Conservation (phyloP, 192 early-diverging fungal species). For the Backusella macrospora region DNA sequence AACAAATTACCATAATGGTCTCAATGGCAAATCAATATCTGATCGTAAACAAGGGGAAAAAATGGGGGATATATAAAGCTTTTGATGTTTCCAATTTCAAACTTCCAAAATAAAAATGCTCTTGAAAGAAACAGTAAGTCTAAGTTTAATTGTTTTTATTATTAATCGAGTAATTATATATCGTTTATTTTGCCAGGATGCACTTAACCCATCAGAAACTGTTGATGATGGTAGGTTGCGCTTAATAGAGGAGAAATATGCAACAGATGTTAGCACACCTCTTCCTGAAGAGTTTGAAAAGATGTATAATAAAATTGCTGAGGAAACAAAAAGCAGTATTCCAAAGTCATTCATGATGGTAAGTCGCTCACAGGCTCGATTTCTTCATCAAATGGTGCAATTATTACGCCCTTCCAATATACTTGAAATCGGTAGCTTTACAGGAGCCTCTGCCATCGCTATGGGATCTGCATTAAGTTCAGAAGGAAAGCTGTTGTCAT, state of each 20-base stretch:
- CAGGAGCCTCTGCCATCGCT: slow-evolving; percentile 63
- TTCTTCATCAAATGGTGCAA: slow-evolving; percentile 53
- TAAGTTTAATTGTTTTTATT: too few species aligned
- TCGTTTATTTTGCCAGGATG: too few species aligned
- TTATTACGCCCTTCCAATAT: slow-evolving; percentile 55
- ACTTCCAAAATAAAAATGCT: too few species aligned
- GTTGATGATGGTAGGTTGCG: slow-evolving; percentile 11
- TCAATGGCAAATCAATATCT: too few species aligned
- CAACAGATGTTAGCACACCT: slow-evolving; percentile 1
- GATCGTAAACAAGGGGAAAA: too few species aligned
- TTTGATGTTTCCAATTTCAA: too few species aligned
- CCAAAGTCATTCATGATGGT: slow-evolving; percentile 35
- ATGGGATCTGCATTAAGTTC: slow-evolving; percentile 64
- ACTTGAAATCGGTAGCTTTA: slow-evolving; percentile 72
- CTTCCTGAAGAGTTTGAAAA: not conserved
- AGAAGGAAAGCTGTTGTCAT: slow-evolving; percentile 44
- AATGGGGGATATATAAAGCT: too few species aligned
- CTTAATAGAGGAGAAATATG: slow-evolving; percentile 19
- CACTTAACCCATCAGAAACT: too few species aligned
- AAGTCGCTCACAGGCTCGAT: slow-evolving; percentile 47
- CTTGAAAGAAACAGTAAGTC: too few species aligned
- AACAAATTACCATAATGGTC: too few species aligned
- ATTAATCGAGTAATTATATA: too few species aligned
- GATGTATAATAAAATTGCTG: not conserved
- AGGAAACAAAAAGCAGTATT: slow-evolving; percentile 6